These are phyloP conservation scores for Nicotiana knightiana DNA, from an alignment of 257 asterid species.

Conservation along the genomic window DNA sequence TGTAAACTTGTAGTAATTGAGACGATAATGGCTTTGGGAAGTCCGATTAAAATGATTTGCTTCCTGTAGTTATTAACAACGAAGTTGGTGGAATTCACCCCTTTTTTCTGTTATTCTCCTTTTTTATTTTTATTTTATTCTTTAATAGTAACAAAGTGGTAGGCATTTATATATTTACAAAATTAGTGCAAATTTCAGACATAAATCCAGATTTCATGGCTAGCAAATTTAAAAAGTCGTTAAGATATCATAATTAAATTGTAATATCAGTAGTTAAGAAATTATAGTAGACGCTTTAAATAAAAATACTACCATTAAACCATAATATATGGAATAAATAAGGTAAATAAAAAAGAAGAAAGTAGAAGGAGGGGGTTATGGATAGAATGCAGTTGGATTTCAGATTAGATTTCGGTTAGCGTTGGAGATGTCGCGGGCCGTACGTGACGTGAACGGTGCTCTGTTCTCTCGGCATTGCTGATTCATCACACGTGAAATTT, in stretches of 20 bases:
- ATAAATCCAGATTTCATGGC: no score
- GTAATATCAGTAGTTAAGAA: neutral
- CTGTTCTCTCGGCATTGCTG: neutral
- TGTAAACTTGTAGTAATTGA: neutral
- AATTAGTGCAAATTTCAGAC: no score
- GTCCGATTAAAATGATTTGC: conserved; percentile 14
- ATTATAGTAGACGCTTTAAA: no score
- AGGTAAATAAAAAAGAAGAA: neutral
- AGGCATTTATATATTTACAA: no score
- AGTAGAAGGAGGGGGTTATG: neutral
- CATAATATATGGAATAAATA: neutral
- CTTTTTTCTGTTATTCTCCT: neutral
- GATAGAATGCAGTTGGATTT: conserved; percentile 11
- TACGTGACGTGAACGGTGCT: conserved; percentile 8
- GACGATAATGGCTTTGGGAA: conserved; percentile 15
- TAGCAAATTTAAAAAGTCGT: neutral
- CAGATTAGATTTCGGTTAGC: conserved; percentile 10
- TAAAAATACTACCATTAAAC: no score
- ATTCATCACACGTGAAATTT: neutral
- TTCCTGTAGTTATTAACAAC: neutral
- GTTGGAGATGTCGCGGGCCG: conserved; percentile 13
- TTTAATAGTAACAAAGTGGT: no score
- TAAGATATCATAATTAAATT: no score
- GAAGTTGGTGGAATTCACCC: conserved; percentile 14
- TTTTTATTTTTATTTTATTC: neutral